Evolutionary conservation across 768 basidiomycete species (phyloP), one percentile per base, ranked within the genome.

Genomic region (Mycena rebaudengoi): DNA sequence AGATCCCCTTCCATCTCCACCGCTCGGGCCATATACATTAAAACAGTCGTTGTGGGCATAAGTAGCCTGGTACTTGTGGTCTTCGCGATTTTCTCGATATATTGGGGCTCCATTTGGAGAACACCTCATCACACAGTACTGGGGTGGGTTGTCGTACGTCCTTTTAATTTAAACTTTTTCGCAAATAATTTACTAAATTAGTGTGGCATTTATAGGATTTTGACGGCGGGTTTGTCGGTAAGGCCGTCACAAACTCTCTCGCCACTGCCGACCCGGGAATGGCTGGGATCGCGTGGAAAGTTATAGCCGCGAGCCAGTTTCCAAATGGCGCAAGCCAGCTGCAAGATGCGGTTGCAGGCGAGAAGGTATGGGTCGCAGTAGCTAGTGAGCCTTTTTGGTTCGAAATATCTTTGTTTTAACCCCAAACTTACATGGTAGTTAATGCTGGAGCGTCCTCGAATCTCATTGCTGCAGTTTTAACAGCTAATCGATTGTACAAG

Each of bases 121-220:
- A 79, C 79, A 7, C 79, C 74, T 32, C 79, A 63, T 0, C 72
- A 77, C 37, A 82, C 83, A 23, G 68, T 90, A 25, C 70, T 79
- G n/a, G 87, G 85, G 2, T 88, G 82, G 79, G 79, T 90, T 0
- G 83, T 90, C 25, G 88, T 89, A 60, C 51, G 86, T 78, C 23
- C 4, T 18, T 35, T 21, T 16, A 3, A 21, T 13, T 18, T 50
- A 10, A 20, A 33, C 30, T 16, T 45, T 33, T 25, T 50, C 33
- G 26, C 10, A 23, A 2, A 4, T n/a, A 46, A 20, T 26, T 44
- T 28, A 10, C 11, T 25, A 18, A 20, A 53, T 23, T 48, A 7
- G 35, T 10, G 18, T 37, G 35, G 12, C 55, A 65, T 29, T 68
- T 52, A 29, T 6, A 89, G 87, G 88, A 90, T 68, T 89, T 89